These are phyloP conservation scores for Nemania serpens DNA, from an alignment of 2,329 filamentous ascomycete species.

Conservation along the genomic window DNA sequence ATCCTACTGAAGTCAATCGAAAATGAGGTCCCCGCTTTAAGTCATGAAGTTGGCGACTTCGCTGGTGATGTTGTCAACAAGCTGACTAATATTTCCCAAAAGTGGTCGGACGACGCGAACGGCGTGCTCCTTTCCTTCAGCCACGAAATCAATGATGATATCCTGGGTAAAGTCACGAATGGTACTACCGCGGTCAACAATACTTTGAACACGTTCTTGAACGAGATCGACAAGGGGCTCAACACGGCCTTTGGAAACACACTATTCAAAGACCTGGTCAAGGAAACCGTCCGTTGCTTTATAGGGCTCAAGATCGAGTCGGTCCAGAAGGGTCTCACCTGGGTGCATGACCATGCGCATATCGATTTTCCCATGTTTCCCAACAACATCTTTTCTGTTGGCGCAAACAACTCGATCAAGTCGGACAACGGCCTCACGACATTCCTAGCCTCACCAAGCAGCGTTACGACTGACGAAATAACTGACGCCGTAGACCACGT, in stretches of 20 bases:
- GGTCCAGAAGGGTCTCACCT: slow-evolving; percentile 87
- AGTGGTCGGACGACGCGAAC: slow-evolving; percentile 81
- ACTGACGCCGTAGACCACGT: slow-evolving; percentile 75
- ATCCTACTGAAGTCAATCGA: slow-evolving; percentile 75
- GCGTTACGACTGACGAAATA: slow-evolving; percentile 78
- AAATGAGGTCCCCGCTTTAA: slow-evolving; percentile 75
- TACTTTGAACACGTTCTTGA: slow-evolving; percentile 81
- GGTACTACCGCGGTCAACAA: slow-evolving; percentile 82
- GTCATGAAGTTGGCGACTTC: slow-evolving; percentile 76
- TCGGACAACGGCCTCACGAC: slow-evolving; percentile 64
- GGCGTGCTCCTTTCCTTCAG: slow-evolving; percentile 72
- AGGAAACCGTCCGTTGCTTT: slow-evolving; percentile 83
- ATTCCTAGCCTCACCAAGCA: slow-evolving; percentile 79
- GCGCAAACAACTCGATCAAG: slow-evolving; percentile 65
- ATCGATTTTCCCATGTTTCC: slow-evolving; percentile 78
- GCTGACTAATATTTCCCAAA: slow-evolving; percentile 72
- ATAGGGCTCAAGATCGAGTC: slow-evolving; percentile 83
- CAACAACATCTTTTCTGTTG: slow-evolving; percentile 81
- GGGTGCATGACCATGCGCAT: slow-evolving; percentile 86
- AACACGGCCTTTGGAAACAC: slow-evolving; percentile 82
- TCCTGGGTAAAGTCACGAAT: slow-evolving; percentile 86
- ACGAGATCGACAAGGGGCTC: slow-evolving; percentile 74
- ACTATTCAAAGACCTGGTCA: slow-evolving; percentile 75
- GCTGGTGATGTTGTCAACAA: slow-evolving; percentile 76
- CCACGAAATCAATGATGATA: slow-evolving; percentile 77